Conservation (phyloP, 1,284 basidiomycete species). For the Coniferiporia sulphurascens region DNA sequence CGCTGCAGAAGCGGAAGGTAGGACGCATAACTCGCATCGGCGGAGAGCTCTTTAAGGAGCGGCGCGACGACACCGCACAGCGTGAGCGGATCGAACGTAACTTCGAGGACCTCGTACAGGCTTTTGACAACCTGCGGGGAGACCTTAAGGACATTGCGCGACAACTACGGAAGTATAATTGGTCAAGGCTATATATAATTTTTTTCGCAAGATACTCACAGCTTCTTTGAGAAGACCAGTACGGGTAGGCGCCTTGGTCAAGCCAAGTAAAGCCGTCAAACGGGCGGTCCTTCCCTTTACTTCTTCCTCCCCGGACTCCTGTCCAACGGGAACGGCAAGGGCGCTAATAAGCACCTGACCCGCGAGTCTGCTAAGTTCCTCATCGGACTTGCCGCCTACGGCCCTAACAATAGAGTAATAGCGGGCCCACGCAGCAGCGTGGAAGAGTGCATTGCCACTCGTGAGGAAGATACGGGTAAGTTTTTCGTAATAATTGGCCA, state of each 20-base stretch:
- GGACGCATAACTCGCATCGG: slow-evolving; percentile 46
- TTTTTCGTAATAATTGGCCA: slow-evolving; percentile 99
- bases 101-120: slow-evolving; percentile 89
- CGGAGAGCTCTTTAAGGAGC: slow-evolving; percentile 64
- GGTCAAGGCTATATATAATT: slow-evolving; percentile 5
- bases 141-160: slow-evolving; percentile 83
- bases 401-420: slow-evolving; percentile 70
- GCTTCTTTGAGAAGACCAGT: slow-evolving; percentile 83
- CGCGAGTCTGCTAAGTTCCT: slow-evolving; percentile 80
- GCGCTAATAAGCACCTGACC: slow-evolving; percentile 92
- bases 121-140: slow-evolving; percentile 73
- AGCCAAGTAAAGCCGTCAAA: slow-evolving; percentile 83
- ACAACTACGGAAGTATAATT: slow-evolving; percentile 43
- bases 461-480: slow-evolving; percentile 94
- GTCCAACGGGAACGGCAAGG: slow-evolving; percentile 88
- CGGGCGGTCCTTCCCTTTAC: slow-evolving; percentile 72
- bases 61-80: slow-evolving; percentile 84
- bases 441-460: slow-evolving; percentile 92
- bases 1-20: slow-evolving; percentile 91
- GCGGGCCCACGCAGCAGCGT: slow-evolving; percentile 94
- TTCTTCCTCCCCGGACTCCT: slow-evolving; percentile 66
- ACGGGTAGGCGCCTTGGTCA: slow-evolving; percentile 84
- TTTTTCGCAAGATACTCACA: slow-evolving; percentile 39
- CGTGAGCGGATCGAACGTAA: slow-evolving; percentile 91
- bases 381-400: slow-evolving; percentile 67